A percentile compares a stretch with the other conserved stretches of the same genome.
These are phyloP conservation scores for Leucoagaricus sp. DNA, from an alignment of 1,284 basidiomycete species.

Conservation along the genomic window DNA sequence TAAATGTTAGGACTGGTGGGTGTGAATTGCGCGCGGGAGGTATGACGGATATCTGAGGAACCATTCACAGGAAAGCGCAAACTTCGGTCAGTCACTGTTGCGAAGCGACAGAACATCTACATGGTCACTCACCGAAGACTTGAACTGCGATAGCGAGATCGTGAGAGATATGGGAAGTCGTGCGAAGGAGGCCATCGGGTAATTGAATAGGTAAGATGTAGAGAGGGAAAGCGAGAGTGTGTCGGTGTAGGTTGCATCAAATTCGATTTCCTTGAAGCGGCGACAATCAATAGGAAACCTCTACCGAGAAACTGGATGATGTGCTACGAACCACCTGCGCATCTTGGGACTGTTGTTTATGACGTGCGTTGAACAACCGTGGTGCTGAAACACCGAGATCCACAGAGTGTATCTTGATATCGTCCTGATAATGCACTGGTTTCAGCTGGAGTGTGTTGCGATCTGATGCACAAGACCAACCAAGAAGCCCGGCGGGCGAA, in stretches of 20 bases:
- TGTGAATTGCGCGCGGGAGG: conserved; percentile 50
- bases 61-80: too few species aligned
- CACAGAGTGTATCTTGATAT: conserved; percentile 74
- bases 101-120: not conserved
- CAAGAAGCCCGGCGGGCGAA: conserved; percentile 67
- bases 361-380: conserved; percentile 57
- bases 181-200: conserved; percentile 77
- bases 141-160: conserved; percentile 75
- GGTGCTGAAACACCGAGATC: conserved; percentile 74
- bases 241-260: conserved; percentile 71
- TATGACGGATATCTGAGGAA: conserved; percentile 46
- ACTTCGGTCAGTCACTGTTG: not conserved
- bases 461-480: conserved; percentile 39
- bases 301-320: not conserved
- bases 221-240: conserved; percentile 75
- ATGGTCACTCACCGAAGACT: conserved; percentile 54
- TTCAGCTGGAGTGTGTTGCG: not conserved
- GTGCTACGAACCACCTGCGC: conserved; percentile 19
- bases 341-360: conserved; percentile 28
- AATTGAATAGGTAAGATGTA: conserved; percentile 82
- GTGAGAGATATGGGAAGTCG: conserved; percentile 79
- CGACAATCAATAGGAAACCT: conserved; percentile 20
- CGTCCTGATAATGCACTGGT: conserved; percentile 50
- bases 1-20: conserved; percentile 57
- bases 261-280: conserved; percentile 54